Base-by-base conservation (phyloP, 306 rosid species). In the Cucumis cinereus region DNA sequence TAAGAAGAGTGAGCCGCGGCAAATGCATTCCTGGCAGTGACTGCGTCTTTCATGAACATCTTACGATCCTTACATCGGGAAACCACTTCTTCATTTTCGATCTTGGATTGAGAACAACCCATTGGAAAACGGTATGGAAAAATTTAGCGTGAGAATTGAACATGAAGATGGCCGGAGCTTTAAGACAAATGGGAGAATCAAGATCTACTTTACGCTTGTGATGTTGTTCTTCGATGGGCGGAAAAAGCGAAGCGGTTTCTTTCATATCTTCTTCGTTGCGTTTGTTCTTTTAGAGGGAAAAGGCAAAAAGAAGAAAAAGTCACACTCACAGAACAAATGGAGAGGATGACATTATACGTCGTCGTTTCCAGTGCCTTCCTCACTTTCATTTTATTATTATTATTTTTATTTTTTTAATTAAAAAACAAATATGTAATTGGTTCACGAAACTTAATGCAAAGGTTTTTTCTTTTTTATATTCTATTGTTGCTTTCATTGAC, bases 51-150 rank as follows among this genome's bases (percentile, higher is more conserved):
- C 90, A 94, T 94, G 80, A 23, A 82, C 1, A 55, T 85, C 82
- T 89, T 94, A 4, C 99, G 96, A 0, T 92, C 91, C 69, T 89
- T 94, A 87, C 99, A 94, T 3, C 97, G 90, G 1, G 89, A 80
- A 61, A 94, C 93, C 0, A 96, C 91, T 75, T 94, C 99, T 62
- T 94, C 98, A 88, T 94, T 94, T 82, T 94, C 98, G 88, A 94
- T 94, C 86, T 90, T 94, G 0, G 99, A 94, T 77, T 94, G 98
- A 40, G 81, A 76, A 75, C 99, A 94, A 30, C 99, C 99, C 99
- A 94, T 94, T 1, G 69, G 17, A n/a, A 15, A 43, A 4, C 11
- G 0, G n/a, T 22, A 22, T 10, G 3, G 19, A 10, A n/a, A 8
- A 12, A 41, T 58, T 0, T 49, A 9, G 10, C 8, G 4, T 11